Base-by-base conservation (phyloP, 345 rosid genomes). In the Eucalyptus erythrocorys region DNA sequence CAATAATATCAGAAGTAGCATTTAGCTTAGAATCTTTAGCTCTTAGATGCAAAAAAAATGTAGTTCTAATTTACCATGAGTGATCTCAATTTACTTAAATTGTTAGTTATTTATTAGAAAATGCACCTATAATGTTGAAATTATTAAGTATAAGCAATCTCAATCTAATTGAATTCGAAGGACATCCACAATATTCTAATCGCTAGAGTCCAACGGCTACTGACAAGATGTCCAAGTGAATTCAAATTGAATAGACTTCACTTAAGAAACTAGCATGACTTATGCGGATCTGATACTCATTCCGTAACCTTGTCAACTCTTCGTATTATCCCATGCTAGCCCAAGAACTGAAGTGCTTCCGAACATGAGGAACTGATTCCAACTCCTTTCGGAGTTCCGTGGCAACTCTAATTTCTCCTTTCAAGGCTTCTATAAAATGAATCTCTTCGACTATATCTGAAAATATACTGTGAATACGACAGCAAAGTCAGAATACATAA, bases 291-390 rank as follows among this genome's bases (percentile, higher is more conserved):
- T 93, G 94, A 90, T 93, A 89, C 64, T 96, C 95, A 89, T 92
- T 92, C 96, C 96, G 95, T 59, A 95, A 90, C 55, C 91, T 93
- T 48, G 93, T 90, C 98, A 96, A 93, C 89, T 95, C 97, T 94
- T 95, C 93, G 86, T 95, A 98, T 91, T 98, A 98, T 87, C 95
- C 95, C 30, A 95, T 87, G 87, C 95, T 57, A 87, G 98, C 88
- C 99, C 99, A 96, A n/a, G 97, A 94, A 82, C 94, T 92, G 88
- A 98, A 98, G 90, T 96, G 99, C 92, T 96, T 97, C 91, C 96
- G 91, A 3, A 97, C 99, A 82, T 94, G 94, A 89, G 97, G 99
- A 84, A 93, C 87, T 88, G 93, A 91, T 80, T 92, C 96, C 91
- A 97, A 89, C 88, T 94, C 95, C 91, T 91, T 92, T 8, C 97